These are phyloP conservation scores for Xylona heveae DNA, from an alignment of 495 filamentous ascomycete genomes.

Conservation along the genomic window DNA sequence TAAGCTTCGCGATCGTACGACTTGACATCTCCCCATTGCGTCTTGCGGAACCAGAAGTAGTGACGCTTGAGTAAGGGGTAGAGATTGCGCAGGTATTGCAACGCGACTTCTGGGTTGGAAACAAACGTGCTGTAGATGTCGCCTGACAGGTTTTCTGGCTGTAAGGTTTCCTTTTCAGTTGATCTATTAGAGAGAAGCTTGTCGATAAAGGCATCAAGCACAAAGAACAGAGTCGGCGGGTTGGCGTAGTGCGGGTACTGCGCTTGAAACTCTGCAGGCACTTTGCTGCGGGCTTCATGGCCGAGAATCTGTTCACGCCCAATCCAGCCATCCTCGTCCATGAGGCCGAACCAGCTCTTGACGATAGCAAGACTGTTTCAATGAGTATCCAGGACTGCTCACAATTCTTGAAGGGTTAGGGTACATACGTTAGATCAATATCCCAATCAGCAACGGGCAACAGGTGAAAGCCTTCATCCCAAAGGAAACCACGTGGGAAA, in stretches of 20 bases:
- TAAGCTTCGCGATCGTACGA: conserved; percentile 75
- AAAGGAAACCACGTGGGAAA: conserved; percentile 89
- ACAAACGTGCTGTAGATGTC: conserved; percentile 33
- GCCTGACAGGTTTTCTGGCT: conserved; percentile 11
- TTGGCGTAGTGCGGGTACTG: conserved; percentile 98
- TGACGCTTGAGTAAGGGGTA: conserved; percentile 88
- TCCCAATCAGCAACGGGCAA: conserved; percentile 88
- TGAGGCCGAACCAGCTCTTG: conserved; percentile 85
- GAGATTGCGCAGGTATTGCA: conserved; percentile 54
- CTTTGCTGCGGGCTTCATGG: conserved; percentile 84
- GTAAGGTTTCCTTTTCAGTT: conserved; percentile 4
- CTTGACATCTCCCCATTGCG: conserved; percentile 77
- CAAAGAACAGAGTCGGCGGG: conserved; percentile 87
- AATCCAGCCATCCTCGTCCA: conserved; percentile 98
- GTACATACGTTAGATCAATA: conserved; percentile 53
- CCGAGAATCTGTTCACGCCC: conserved; percentile 91
- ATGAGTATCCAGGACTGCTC: too few relatives aligned
- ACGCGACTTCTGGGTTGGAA: conserved; percentile 41
- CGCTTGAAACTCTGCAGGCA: conserved; percentile 82
- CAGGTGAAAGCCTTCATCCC: conserved; percentile 96
- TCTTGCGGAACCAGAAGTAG: conserved; percentile 85
- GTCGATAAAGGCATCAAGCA: conserved; percentile 62
- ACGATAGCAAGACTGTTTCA: conserved; percentile 67
- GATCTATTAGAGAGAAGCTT: conserved; percentile 26
- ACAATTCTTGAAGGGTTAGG: too few relatives aligned